These are phyloP conservation scores for Malus hybrid DNA, from an alignment of 331 rosid species.

Conservation along the genomic window DNA sequence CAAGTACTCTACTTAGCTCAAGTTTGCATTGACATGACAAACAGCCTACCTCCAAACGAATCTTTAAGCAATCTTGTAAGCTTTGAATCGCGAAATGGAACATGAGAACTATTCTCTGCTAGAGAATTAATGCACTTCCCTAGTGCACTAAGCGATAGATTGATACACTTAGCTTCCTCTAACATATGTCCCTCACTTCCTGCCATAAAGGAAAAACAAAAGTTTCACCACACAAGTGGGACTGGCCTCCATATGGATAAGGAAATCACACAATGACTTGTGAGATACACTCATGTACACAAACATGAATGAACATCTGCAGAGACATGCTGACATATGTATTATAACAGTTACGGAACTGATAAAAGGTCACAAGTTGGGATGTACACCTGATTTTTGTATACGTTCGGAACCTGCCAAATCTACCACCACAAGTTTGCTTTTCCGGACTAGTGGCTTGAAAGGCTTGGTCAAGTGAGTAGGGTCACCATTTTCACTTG, in stretches of 20 bases:
- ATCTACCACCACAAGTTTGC: slow-evolving; percentile 95
- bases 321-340: not conserved
- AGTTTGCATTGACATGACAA: slow-evolving; percentile 12
- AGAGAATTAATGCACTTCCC: slow-evolving; percentile 97
- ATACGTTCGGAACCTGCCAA: slow-evolving; percentile 98
- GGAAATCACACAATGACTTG: not conserved
- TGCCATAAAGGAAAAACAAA: slow-evolving; percentile 25
- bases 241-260: not conserved
- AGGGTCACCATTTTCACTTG: slow-evolving; percentile 62
- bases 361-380: slow-evolving; percentile 1
- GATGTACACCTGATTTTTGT: slow-evolving; percentile 78
- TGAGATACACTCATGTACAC: not conserved
- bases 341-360: not conserved
- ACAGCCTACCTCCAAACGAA: slow-evolving; percentile 81
- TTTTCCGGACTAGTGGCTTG: slow-evolving; percentile 78
- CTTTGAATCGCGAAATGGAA: slow-evolving; percentile 98
- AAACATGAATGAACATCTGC: not conserved
- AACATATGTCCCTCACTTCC: slow-evolving; percentile 96
- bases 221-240: slow-evolving; percentile 7
- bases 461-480: slow-evolving; percentile 68
- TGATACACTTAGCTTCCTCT: slow-evolving; percentile 97
- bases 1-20: not conserved
- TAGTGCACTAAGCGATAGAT: slow-evolving; percentile 88
- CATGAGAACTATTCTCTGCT: slow-evolving; percentile 88
- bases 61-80: slow-evolving; percentile 93